A percentile compares a stretch with the other conserved stretches of the same genome.
phyloP scores from a whole-genome alignment of 2,329 filamentous ascomycete species.

The Tolypocladium paradoxum region DNA sequence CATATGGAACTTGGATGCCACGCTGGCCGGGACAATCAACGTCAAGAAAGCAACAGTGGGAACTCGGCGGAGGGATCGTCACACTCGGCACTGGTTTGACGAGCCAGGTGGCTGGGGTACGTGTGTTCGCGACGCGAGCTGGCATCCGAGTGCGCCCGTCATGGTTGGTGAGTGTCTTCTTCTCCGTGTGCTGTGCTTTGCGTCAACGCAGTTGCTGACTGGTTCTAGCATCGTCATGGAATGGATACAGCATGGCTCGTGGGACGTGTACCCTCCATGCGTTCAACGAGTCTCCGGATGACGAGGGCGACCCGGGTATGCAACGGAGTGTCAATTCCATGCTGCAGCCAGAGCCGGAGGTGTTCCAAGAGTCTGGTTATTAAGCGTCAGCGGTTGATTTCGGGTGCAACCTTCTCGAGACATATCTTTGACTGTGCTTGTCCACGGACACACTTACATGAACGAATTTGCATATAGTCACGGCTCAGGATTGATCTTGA shows the following conservation, averaged over 20 bases:
- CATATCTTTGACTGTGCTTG: neutral
- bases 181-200: neutral
- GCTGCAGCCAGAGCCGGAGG: conserved; percentile 30
- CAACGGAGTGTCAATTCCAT: conserved; percentile 51
- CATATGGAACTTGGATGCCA: conserved; percentile 90
- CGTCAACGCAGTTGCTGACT: neutral
- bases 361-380: conserved; percentile 7
- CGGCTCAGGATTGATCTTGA: neutral
- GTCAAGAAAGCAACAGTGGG: conserved; percentile 60
- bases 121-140: conserved; percentile 78
- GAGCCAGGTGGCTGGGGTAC: conserved; percentile 56
- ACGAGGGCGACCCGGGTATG: conserved; percentile 51
- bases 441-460: neutral
- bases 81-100: conserved; percentile 45
- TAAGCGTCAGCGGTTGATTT: neutral
- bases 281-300: conserved; percentile 56
- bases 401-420: neutral
- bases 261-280: conserved; percentile 71
- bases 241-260: conserved; percentile 60
- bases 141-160: conserved; percentile 78
- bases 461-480: neutral
- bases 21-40: conserved; percentile 65
- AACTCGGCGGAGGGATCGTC: conserved; percentile 44
- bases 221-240: conserved; percentile 68
- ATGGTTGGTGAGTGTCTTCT: conserved; percentile 46